Evolutionary conservation across 2,329 filamentous ascomycete genomes (phyloP), one percentile per base, ranked within the genome.

Genomic region (Passalora sequoiae): DNA sequence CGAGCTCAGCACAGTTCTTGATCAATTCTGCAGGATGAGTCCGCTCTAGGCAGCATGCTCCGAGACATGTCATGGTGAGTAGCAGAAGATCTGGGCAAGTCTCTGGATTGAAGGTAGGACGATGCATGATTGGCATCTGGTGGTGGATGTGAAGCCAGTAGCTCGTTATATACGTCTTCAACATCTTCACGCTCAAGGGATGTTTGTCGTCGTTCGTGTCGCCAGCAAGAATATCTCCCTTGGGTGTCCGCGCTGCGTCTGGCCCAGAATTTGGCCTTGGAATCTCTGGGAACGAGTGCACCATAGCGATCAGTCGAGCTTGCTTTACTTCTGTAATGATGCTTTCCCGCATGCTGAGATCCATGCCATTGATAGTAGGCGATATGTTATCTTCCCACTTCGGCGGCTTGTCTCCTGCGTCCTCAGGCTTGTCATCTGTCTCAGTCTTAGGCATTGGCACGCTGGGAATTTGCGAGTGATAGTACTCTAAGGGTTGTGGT

Each of bases 131-230:
- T 1, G 92, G 92, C 51, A 97, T 75, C 63, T 97, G 92, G 41
- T 89, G 84, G 64, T 92, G 94, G 60, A 96, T 94, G 64, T 96
- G 85, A 40, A 85, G 76, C 92, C 92, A 98, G 65, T 94, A 98
- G 2, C 89, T 94, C 8, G 82, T 78, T 53, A 94, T 89, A 60
- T 96, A 97, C 3, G 83, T 84, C 66, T 96, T 88, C 85, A 97
- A 94, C 87, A 95, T 96, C 58, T 84, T 81, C 57, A 89, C 75
- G 64, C 91, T 94, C 49, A 97, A 70, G 4, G 80, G 74, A 56
- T 83, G 80, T 20, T 66, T 65, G 32, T 76, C 70, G 36, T 73
- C 70, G 43, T 81, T 78, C 40, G 84, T 78, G 58, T 94, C 81
- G 10, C 89, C 91, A 20, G 88, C 81, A 43, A 94, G 70, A 19